Percentiles rank a stretch among this genome's conserved stretches.
These are phyloP conservation scores for Aethionema arabicum DNA, from an alignment of 345 rosid genomes.

Conservation along the genomic window DNA sequence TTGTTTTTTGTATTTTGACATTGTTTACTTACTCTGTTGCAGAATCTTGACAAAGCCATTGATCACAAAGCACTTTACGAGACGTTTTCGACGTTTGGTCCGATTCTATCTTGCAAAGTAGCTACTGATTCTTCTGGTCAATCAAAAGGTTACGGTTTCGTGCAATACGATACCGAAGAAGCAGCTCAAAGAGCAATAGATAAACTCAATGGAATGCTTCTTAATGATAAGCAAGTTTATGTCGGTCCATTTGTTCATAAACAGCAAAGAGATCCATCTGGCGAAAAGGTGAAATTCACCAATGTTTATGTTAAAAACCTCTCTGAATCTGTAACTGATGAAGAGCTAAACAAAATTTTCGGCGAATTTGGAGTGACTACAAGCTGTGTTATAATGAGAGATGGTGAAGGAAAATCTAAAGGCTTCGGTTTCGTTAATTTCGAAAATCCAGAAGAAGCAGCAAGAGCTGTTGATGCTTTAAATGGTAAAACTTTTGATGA, in stretches of 20 bases:
- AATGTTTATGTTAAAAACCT: slow-evolving; percentile 86
- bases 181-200: slow-evolving; percentile 80
- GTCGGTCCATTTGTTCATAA: slow-evolving; percentile 91
- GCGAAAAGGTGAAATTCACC: slow-evolving; percentile 57
- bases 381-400: slow-evolving; percentile 83
- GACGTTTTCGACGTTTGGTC: slow-evolving; percentile 84
- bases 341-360: slow-evolving; percentile 63
- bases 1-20: slow-evolving; percentile 8
- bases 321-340: slow-evolving; percentile 62
- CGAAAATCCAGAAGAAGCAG: slow-evolving; percentile 75
- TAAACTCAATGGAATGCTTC: slow-evolving; percentile 83
- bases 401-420: slow-evolving; percentile 83
- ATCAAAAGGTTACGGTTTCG: slow-evolving; percentile 96
- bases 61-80: slow-evolving; percentile 93
- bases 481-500: slow-evolving; percentile 81
- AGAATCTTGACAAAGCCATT: slow-evolving; percentile 86
- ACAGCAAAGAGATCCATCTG: slow-evolving; percentile 67
- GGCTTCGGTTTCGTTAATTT: slow-evolving; percentile 95
- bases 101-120: slow-evolving; percentile 86
- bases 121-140: slow-evolving; percentile 74
- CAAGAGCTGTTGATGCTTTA: slow-evolving; percentile 76
- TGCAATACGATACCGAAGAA: slow-evolving; percentile 77
- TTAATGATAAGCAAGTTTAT: slow-evolving; percentile 90
- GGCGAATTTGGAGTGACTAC: slow-evolving; percentile 77
- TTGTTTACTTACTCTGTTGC: slow-evolving; percentile 11